Conservation (phyloP, 108 stramenopile genomes). For the Nitzschia putrida region DNA sequence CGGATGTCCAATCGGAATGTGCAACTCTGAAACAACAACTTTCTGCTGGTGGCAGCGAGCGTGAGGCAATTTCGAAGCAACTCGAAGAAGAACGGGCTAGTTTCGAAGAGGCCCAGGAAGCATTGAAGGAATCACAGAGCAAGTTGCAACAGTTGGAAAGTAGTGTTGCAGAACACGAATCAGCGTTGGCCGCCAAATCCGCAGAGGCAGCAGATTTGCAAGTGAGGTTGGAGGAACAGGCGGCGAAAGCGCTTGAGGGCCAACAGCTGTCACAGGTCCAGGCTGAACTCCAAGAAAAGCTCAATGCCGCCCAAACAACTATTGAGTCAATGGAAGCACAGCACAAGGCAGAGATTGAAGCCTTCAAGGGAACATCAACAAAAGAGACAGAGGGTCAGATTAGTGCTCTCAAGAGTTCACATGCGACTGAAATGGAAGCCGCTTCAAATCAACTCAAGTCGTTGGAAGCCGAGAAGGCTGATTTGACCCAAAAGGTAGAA, state of each 20-base stretch:
- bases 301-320: not conserved
- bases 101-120: not conserved
- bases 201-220: conserved; percentile 7
- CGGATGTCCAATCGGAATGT: conserved; percentile 7
- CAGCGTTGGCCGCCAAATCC: not conserved
- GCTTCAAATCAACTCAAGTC: not conserved
- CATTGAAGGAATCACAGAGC: not conserved
- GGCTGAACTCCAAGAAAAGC: conserved; percentile 12
- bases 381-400: conserved; percentile 9
- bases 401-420: conserved; percentile 9
- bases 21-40: not conserved
- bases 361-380: not conserved
- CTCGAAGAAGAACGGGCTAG: not conserved
- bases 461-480: not conserved
- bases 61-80: not conserved
- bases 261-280: not conserved
- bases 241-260: not conserved
- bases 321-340: conserved; percentile 9
- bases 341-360: not conserved
- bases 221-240: not conserved
- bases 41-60: not conserved
- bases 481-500: conserved; percentile 2
- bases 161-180: conserved; percentile 1
- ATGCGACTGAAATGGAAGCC: conserved; percentile 5
- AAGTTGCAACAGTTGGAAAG: not conserved